These are phyloP conservation scores for Plectosphaerella cucumerina DNA, from an alignment of 2,329 filamentous ascomycete species.

Conservation along the genomic window DNA sequence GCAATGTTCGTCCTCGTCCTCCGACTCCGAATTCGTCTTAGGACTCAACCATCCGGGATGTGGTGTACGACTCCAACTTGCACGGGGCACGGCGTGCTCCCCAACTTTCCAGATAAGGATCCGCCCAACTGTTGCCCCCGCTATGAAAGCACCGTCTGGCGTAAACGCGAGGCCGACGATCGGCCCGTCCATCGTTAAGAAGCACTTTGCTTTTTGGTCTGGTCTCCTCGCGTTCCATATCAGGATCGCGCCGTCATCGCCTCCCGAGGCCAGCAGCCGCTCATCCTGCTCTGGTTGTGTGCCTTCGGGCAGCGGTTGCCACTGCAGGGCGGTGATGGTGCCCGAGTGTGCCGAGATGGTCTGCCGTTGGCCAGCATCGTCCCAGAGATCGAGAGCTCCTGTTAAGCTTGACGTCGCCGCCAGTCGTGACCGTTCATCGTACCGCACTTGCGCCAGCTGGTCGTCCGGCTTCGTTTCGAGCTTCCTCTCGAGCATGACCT, in stretches of 20 bases:
- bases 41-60: constrained; percentile 58
- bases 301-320: constrained; percentile 47
- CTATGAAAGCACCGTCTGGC: constrained; percentile 59
- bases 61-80: constrained; percentile 52
- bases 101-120: constrained; percentile 64
- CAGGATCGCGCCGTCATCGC: constrained; percentile 58
- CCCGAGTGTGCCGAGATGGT: constrained; percentile 57
- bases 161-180: constrained; percentile 59
- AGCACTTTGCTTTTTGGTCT: constrained; percentile 51
- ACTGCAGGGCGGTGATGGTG: constrained; percentile 52
- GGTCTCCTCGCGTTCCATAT: constrained; percentile 57
- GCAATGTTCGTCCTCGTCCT: constrained; percentile 59
- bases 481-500: constrained; percentile 41
- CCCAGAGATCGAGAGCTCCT: constrained; percentile 58
- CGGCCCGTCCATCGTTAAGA: constrained; percentile 56
- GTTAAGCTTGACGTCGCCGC: constrained; percentile 57
- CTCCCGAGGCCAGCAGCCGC: constrained; percentile 56
- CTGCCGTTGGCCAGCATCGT: constrained; percentile 46
- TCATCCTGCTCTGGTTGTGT: constrained; percentile 35
- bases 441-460: constrained; percentile 50
- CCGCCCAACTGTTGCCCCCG: constrained; percentile 53
- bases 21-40: constrained; percentile 44
- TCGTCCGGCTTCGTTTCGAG: constrained; percentile 52
- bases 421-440: constrained; percentile 47
- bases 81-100: constrained; percentile 52